phyloP scores from a whole-genome alignment of 352 stramenopile species.

The Phytophthora citricola region DNA sequence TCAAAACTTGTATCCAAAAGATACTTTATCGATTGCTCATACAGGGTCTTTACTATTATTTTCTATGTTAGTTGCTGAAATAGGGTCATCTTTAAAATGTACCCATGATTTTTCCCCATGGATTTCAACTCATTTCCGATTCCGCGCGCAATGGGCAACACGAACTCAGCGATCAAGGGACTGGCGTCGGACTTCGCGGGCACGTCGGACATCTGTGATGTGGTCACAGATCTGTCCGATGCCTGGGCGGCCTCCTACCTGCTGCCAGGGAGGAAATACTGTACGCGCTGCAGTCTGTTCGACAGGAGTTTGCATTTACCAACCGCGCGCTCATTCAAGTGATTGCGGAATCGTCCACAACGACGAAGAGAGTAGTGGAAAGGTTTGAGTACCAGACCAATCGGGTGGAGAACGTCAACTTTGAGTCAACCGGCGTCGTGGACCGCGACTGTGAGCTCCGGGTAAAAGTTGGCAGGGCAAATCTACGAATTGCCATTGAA shows the following conservation, averaged over 20 bases:
- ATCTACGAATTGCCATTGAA: conserved; percentile 43
- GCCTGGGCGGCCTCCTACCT: conserved; percentile 39
- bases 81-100: conserved; percentile 19
- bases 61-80: conserved; percentile 15
- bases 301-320: conserved; percentile 68
- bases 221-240: conserved; percentile 34
- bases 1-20: no score
- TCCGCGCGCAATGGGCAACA: conserved; percentile 34
- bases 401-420: conserved; percentile 35
- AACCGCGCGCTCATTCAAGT: conserved; percentile 54
- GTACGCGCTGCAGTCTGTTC: conserved; percentile 56
- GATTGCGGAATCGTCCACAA: conserved; percentile 44
- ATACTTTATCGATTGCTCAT: neutral
- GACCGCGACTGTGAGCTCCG: conserved; percentile 60
- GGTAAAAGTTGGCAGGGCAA: conserved; percentile 33
- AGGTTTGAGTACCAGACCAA: conserved; percentile 44
- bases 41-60: neutral
- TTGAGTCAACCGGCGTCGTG: conserved; percentile 54
- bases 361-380: conserved; percentile 38
- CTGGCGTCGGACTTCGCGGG: conserved; percentile 52
- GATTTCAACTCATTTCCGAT: conserved; percentile 19
- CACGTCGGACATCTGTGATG: conserved; percentile 57
- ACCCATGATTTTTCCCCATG: conserved; percentile 11
- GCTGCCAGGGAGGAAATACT: conserved; percentile 49
- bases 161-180: conserved; percentile 43